Base-by-base conservation (phyloP, 371 early-diverging fungal genomes). In the Blastocladiella emersonii region DNA sequence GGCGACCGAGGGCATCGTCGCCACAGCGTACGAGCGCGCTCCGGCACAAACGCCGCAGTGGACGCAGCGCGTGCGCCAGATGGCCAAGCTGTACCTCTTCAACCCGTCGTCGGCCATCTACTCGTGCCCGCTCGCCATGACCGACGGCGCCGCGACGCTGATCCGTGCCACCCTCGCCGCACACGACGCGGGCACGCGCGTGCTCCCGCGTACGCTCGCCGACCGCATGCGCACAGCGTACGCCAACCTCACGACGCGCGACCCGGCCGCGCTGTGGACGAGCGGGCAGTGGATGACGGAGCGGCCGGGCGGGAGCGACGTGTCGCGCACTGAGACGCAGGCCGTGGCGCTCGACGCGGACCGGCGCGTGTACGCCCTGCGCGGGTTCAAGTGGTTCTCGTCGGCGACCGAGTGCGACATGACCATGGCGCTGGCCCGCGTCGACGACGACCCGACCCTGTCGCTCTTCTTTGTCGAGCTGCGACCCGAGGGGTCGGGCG, bases 281-380 rank as follows among this genome's bases (percentile, higher is more conserved):
- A 78, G 78, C 57, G 85, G 85, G 6, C 87, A 87, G 65, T 85
- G 85, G 85, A 87, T 85, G 87, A 87, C 85, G 0, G 87, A 87
- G 63, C 72, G 85, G 10, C 82, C 84, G 8, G 85, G 85, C 48
- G 85, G 87, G 36, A 76, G 77, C 32, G 82, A 84, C 64, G 80
- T 27, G 56, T 64, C 71, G 2, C 70, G 67, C 0, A 76, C 78
- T 56, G 82, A 85, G 66, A 83, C 85, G 0, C 70, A 71, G 37
- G 84, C 86, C 0, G 75, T 75, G 13, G 71, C 73, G 57, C 32
- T 73, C 17, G 73, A 76, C 36, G 57, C 60, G n/a, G 63, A 63
- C 5, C 59, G 62, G n/a, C 73, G 78, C 44, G 64, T 65, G 13
- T 83, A 82, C 78, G 67, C 65, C 10, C 65, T 85, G n/a, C 73